phyloP scores from a whole-genome alignment of 345 rosid species.

The Acer campestre region DNA sequence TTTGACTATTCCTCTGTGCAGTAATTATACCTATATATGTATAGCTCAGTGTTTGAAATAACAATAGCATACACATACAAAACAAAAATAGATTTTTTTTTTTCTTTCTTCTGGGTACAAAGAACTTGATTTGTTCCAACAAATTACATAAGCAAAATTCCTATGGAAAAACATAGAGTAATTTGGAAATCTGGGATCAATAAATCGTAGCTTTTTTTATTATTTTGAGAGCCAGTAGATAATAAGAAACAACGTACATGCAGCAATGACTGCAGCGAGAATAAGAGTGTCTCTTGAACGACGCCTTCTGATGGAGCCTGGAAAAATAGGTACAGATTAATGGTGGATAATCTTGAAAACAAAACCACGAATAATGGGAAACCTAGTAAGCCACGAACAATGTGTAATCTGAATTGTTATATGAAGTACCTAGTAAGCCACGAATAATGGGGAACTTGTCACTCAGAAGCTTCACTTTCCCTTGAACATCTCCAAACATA shows the following conservation, averaged over 20 bases:
- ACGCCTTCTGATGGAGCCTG: slow-evolving; percentile 85
- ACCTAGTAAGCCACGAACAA: background rate
- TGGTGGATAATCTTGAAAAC: slow-evolving; percentile 1
- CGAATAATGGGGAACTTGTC: slow-evolving; percentile 90
- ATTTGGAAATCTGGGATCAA: slow-evolving; percentile 14
- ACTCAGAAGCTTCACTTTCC: slow-evolving; percentile 83
- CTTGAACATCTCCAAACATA: slow-evolving; percentile 89
- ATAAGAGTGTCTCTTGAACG: slow-evolving; percentile 89
- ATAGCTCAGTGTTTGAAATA: background rate
- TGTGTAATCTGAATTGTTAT: slow-evolving; percentile 2
- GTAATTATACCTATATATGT: background rate
- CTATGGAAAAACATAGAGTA: slow-evolving; percentile 21
- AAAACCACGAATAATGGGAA: too few species aligned
- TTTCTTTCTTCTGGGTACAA: slow-evolving; percentile 9
- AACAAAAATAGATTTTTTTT: background rate
- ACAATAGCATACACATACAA: background rate
- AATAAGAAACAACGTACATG: slow-evolving; percentile 87
- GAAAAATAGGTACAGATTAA: slow-evolving; percentile 17
- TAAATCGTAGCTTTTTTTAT: slow-evolving; percentile 31
- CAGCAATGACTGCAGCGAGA: slow-evolving; percentile 90
- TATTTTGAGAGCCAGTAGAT: slow-evolving; percentile 97
- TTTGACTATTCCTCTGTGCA: background rate
- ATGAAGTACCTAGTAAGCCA: slow-evolving; percentile 75
- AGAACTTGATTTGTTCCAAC: slow-evolving; percentile 27
- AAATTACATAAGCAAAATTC: slow-evolving; percentile 43